These are phyloP conservation scores for Beauveria medogensis DNA, from an alignment of 2,329 filamentous ascomycete genomes.

Conservation along the genomic window DNA sequence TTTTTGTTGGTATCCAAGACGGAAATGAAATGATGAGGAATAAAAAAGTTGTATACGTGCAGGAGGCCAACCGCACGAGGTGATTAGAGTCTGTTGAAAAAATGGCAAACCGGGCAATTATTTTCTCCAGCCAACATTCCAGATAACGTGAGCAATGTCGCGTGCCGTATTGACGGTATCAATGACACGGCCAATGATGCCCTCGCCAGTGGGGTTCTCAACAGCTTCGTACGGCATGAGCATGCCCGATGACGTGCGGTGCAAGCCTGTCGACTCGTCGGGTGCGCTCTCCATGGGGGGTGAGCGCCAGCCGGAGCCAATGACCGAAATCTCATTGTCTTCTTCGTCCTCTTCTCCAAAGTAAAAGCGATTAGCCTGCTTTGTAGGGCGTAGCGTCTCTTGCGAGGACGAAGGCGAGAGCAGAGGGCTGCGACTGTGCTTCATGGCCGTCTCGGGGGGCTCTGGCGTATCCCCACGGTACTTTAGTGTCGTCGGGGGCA, in stretches of 20 bases:
- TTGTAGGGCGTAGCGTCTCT: conserved; percentile 69
- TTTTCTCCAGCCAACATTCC: conserved; percentile 61
- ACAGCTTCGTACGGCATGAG: conserved; percentile 81
- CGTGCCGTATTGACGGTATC: conserved; percentile 70
- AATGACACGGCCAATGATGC: conserved; percentile 69
- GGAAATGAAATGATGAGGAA: conserved; percentile 1
- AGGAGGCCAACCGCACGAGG: neutral
- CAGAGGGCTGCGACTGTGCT: conserved; percentile 48
- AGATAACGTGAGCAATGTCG: conserved; percentile 63
- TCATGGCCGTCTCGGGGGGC: conserved; percentile 51
- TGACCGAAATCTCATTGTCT: conserved; percentile 29
- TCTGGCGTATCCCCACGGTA: conserved; percentile 73
- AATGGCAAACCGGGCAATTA: conserved; percentile 20
- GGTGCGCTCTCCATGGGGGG: conserved; percentile 28
- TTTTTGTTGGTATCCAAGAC: conserved; percentile 10
- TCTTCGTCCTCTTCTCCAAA: conserved; percentile 53
- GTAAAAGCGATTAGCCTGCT: conserved; percentile 55
- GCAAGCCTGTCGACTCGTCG: conserved; percentile 53
- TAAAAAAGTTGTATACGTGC: neutral
- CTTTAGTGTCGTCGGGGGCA: conserved; percentile 82
- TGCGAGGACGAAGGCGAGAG: conserved; percentile 71
- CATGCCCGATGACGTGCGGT: conserved; percentile 78
- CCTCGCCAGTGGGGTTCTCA: conserved; percentile 51
- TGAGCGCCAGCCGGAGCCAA: conserved; percentile 25
- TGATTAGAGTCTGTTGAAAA: neutral